phyloP scores from a whole-genome alignment of 2,329 filamentous ascomycete genomes.

The Paraphaeosphaeria minitans region DNA sequence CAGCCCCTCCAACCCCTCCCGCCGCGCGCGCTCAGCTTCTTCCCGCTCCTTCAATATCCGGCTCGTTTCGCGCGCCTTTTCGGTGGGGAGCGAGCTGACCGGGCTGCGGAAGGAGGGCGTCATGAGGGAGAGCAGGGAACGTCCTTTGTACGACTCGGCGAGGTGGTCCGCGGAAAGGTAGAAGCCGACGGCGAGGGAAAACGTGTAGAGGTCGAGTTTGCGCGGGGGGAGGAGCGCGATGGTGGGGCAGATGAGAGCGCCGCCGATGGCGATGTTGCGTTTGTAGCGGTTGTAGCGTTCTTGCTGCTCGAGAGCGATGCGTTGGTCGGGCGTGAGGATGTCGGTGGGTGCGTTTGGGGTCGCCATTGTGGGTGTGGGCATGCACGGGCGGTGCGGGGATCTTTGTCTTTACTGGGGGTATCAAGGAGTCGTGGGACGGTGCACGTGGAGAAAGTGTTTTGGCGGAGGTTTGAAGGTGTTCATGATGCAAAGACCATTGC shows the following conservation, averaged over 20 bases:
- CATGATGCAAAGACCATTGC: conserved; percentile 34
- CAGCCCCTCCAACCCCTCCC: conserved; percentile 37
- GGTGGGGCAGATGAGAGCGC: conserved; percentile 59
- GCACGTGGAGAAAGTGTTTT: neutral
- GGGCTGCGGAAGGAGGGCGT: conserved; percentile 5
- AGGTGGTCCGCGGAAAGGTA: conserved; percentile 58
- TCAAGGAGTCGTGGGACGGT: neutral
- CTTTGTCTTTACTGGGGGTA: neutral
- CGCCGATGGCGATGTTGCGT: conserved; percentile 55
- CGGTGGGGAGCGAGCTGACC: conserved; percentile 40
- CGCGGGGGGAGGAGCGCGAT: conserved; percentile 64
- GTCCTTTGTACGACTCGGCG: conserved; percentile 47
- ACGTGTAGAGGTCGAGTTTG: conserved; percentile 66
- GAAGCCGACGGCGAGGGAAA: conserved; percentile 57
- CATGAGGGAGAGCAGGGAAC: conserved; percentile 39
- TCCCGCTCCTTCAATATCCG: conserved; percentile 45
- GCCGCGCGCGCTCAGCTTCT: conserved; percentile 37
- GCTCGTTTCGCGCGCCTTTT: conserved; percentile 42
- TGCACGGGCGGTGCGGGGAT: neutral
- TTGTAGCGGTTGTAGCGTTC: conserved; percentile 35
- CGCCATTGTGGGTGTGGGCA: conserved; percentile 24
- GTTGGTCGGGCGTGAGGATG: conserved; percentile 41
- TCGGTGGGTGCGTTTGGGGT: conserved; percentile 31
- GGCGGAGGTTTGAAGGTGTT: conserved; percentile 20
- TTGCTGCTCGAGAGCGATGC: conserved; percentile 39